Conservation (phyloP, 768 basidiomycete genomes). For the Cystobasidium ongulense region DNA sequence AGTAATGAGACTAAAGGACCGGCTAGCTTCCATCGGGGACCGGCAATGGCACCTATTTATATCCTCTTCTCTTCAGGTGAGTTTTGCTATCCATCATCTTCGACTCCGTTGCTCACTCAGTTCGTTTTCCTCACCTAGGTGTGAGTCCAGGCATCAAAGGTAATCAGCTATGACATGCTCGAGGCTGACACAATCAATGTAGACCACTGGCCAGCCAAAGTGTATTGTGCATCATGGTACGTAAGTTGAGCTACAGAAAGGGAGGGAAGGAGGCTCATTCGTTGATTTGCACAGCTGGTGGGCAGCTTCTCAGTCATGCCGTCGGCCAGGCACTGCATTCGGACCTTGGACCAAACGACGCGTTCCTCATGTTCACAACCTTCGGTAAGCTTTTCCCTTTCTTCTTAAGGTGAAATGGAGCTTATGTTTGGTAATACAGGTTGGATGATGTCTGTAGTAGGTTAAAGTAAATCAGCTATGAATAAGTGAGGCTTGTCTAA, state of each 20-base stretch:
- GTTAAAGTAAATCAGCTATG: neutral
- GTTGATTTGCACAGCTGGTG: conserved; percentile 6
- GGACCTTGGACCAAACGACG: neutral
- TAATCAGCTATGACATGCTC: neutral
- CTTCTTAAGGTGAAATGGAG: neutral
- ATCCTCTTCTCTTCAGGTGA: conserved; percentile 7
- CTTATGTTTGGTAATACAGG: neutral
- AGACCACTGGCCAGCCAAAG: conserved; percentile 15
- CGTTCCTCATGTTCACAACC: conserved; percentile 29
- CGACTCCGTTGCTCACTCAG: too few species aligned
- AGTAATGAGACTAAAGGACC: neutral
- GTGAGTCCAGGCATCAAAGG: neutral
- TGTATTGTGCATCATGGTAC: neutral
- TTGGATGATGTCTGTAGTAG: neutral
- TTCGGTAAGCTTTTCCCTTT: conserved; percentile 4
- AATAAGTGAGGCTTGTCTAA: neutral
- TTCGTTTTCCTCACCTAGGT: neutral
- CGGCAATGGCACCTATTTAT: conserved; percentile 28
- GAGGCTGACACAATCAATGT: neutral
- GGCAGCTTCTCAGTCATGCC: conserved; percentile 22
- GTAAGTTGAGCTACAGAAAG: neutral
- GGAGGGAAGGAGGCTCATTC: neutral
- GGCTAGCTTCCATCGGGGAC: conserved; percentile 24
- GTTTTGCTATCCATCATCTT: neutral
- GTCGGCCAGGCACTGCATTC: conserved; percentile 4